Base-by-base conservation (phyloP, 2,329 filamentous ascomycete genomes). In the Iodosphaeria phyllophila region DNA sequence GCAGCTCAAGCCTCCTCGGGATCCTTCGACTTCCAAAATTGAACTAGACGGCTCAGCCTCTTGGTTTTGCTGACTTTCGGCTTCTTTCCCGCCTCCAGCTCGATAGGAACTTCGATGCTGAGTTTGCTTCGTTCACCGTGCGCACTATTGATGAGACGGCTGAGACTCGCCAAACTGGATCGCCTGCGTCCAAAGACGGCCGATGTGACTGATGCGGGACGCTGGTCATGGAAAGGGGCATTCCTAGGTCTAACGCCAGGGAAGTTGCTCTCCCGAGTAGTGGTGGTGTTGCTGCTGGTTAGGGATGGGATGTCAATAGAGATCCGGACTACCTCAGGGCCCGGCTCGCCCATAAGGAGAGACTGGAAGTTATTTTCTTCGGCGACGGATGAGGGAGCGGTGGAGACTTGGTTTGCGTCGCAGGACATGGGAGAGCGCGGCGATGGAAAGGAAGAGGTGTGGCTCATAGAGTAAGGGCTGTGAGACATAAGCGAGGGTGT, bases 221-320 rank as follows among this genome's bases (percentile, higher is more conserved):
- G 60, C 34, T 71, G 63, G 12, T 67, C 61, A 10, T 56, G 52
- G 16, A 58, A 50, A 4, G 51, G 51, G 20, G 33, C 55, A 54
- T 38, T 46, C 47, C 44, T 49, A 37, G 31, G 46, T 35, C 30
- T 37, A 28, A 41, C 30, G 22, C 29, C 48, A 29, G 26, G 55
- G 39, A 60, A 59, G 18, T 54, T 54, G 37, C 74, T 77, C 35
- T 78, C 71, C 22, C 69, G 64, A 5, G 73, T 75, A 65, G 74
- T 79, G 7, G 74, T 80, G 7, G 78, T 83, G 35, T 74, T 71
- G 41, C 74, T 80, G 40, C 74, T 82, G 2, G 74, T 78, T 34
- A 63, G 49, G 2, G 77, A 83, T 3, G 77, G 75, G 9, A 79
- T 76, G 33, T 77, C 73, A 16, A 72, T 59, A 1, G 77, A 84